Conservation (phyloP, 2,329 filamentous ascomycete species). For the Colletotrichum cuscutae region DNA sequence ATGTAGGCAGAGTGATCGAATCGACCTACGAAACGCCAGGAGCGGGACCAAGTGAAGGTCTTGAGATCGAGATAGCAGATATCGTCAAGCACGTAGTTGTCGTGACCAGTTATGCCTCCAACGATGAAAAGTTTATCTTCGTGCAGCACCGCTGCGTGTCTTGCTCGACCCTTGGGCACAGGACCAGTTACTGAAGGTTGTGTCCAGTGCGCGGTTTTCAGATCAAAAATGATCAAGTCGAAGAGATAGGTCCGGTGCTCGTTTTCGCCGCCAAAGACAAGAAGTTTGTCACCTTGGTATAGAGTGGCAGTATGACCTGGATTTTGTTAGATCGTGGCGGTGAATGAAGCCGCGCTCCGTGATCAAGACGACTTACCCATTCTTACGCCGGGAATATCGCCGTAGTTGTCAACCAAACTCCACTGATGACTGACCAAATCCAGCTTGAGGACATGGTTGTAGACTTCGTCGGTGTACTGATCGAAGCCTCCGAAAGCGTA, state of each 20-base stretch:
- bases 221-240: conserved; percentile 94
- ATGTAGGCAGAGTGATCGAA: conserved; percentile 97
- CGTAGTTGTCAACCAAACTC: conserved; percentile 98
- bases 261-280: conserved; percentile 98
- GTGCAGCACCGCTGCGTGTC: conserved; percentile 93
- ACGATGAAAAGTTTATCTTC: conserved; percentile 97
- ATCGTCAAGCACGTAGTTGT: conserved; percentile 92
- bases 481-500: conserved; percentile 99
- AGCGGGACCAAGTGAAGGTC: conserved; percentile 96
- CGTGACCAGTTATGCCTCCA: conserved; percentile 93
- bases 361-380: conserved; percentile 76
- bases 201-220: conserved; percentile 94
- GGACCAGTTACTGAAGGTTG: conserved; percentile 88
- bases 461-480: conserved; percentile 98
- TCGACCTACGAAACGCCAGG: conserved; percentile 93
- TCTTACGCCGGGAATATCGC: conserved; percentile 94
- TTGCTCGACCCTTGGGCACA: conserved; percentile 87
- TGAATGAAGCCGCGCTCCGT: conserved; percentile 1
- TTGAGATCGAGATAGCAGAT: conserved; percentile 97
- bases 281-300: conserved; percentile 92
- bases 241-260: conserved; percentile 96
- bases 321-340: conserved; percentile 1
- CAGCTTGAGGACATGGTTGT: conserved; percentile 93
- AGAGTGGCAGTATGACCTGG: conserved; percentile 92
- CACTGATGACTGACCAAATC: conserved; percentile 91